Evolutionary conservation across 2,329 filamentous ascomycete species (phyloP).

Genomic region (Huntiella moniliformis): DNA sequence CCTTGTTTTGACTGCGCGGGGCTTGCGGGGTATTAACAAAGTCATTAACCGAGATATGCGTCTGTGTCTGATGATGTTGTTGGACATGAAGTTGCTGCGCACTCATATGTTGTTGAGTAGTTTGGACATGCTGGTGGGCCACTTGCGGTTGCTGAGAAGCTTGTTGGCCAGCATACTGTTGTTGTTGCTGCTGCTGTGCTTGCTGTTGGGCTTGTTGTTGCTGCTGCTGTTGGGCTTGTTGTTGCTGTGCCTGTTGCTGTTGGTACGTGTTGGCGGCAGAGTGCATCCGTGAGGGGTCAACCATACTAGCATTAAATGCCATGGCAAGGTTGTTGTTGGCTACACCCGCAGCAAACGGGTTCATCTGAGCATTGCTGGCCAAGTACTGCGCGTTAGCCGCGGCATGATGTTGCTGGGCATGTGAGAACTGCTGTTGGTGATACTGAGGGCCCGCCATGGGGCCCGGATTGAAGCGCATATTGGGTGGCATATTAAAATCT

Average conservation of each 20-base stretch:
- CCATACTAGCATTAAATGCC: conserved; percentile 27
- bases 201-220: conserved; percentile 19
- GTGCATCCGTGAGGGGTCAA: conserved; percentile 12
- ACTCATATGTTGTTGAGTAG: conserved; percentile 10
- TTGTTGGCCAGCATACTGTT: conserved; percentile 13
- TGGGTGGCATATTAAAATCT: conserved; percentile 8
- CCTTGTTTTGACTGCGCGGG: conserved; percentile 41
- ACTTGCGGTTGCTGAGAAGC: conserved; percentile 24
- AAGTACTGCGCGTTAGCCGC: conserved; percentile 53
- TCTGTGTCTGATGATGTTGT: conserved; percentile 12
- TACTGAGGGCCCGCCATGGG: conserved; percentile 22
- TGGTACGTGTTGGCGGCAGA: conserved; percentile 15
- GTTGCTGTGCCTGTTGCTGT: conserved; percentile 28
- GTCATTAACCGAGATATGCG: conserved; percentile 22
- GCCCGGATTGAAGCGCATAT: conserved; percentile 24
- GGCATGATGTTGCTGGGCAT: conserved; percentile 31
- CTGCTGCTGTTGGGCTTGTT: conserved; percentile 18
- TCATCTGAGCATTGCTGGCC: conserved; percentile 47
- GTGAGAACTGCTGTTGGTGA: conserved; percentile 28
- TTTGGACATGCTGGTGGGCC: conserved; percentile 20
- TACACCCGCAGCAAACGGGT: conserved; percentile 37
- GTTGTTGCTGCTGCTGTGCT: conserved; percentile 15
- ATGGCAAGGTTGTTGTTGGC: conserved; percentile 38
- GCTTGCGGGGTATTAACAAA: conserved; percentile 21
- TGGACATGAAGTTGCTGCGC: conserved; percentile 38